Evolutionary conservation across 2,329 filamentous ascomycete genomes (phyloP).

Genomic region (Sarocladiaceae sp.): DNA sequence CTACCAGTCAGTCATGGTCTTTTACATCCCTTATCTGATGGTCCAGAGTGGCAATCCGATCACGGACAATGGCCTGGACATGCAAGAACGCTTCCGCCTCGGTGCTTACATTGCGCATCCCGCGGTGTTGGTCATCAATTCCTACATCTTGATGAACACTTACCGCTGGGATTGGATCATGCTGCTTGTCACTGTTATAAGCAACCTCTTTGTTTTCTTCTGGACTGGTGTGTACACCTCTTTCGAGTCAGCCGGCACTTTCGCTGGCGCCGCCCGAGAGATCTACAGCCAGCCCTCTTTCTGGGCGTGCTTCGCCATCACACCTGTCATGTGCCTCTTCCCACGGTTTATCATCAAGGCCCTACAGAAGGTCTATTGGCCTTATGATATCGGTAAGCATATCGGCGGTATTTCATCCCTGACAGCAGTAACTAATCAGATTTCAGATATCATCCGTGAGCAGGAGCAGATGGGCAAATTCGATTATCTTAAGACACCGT

Average conservation of each 20-base stretch:
- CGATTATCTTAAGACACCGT: conserved; percentile 53
- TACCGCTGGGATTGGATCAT: conserved; percentile 99
- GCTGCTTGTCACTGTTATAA: conserved; percentile 74
- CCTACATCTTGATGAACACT: conserved; percentile 92
- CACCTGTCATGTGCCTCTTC: conserved; percentile 76
- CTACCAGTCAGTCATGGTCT: conserved; percentile 91
- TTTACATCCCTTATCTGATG: conserved; percentile 86
- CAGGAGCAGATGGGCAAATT: conserved; percentile 83
- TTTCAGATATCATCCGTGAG: conserved; percentile 81
- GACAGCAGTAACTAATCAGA: neutral
- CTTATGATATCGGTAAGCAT: conserved; percentile 62
- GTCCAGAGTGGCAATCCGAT: conserved; percentile 67
- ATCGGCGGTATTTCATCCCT: neutral
- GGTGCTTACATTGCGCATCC: conserved; percentile 84
- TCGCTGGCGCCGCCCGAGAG: conserved; percentile 75
- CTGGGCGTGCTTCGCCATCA: conserved; percentile 80
- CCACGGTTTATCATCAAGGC: conserved; percentile 85
- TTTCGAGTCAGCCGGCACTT: conserved; percentile 42
- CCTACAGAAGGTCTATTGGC: conserved; percentile 90
- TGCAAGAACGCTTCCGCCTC: conserved; percentile 78
- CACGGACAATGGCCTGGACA: conserved; percentile 66
- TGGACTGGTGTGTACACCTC: conserved; percentile 86
- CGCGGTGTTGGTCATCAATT: conserved; percentile 83
- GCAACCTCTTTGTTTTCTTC: conserved; percentile 84
- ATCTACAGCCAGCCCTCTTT: conserved; percentile 79